Conservation (phyloP, 169 alveolate species). For the Plasmodium gonderi region DNA sequence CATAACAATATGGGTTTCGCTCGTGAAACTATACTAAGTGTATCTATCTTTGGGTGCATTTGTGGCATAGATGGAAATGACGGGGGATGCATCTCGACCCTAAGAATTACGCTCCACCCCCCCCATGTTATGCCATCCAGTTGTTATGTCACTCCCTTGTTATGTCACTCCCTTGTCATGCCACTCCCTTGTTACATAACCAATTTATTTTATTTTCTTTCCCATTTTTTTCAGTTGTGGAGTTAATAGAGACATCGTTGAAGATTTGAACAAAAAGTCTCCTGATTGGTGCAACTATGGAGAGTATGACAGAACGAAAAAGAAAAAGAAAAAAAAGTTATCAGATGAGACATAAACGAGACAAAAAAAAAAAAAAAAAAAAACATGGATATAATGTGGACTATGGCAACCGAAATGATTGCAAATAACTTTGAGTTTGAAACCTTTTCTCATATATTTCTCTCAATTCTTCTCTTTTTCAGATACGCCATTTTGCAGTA, state of each 20-base stretch:
- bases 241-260: conserved; percentile 14
- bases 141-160: not conserved
- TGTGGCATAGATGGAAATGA: too few relatives aligned
- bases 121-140: not conserved
- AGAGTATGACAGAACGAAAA: conserved; percentile 26
- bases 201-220: not conserved
- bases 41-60: too few relatives aligned
- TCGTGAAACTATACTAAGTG: too few relatives aligned
- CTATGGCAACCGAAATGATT: too few relatives aligned
- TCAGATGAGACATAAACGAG: not conserved
- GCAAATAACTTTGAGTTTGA: not conserved
- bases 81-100: too few relatives aligned
- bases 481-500: conserved; percentile 68
- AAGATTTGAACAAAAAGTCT: conserved; percentile 29
- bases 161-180: too few relatives aligned
- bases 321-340: conserved; percentile 2
- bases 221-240: conserved; percentile 26
- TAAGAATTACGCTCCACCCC: not conserved
- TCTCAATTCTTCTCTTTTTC: not conserved
- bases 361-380: not conserved
- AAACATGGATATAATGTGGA: not conserved
- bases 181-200: not conserved
- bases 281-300: conserved; percentile 70
- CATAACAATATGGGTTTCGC: too few relatives aligned
- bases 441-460: not conserved